These are phyloP conservation scores for Cinchona pubescens DNA, from an alignment of 257 asterid genomes.

Conservation along the genomic window DNA sequence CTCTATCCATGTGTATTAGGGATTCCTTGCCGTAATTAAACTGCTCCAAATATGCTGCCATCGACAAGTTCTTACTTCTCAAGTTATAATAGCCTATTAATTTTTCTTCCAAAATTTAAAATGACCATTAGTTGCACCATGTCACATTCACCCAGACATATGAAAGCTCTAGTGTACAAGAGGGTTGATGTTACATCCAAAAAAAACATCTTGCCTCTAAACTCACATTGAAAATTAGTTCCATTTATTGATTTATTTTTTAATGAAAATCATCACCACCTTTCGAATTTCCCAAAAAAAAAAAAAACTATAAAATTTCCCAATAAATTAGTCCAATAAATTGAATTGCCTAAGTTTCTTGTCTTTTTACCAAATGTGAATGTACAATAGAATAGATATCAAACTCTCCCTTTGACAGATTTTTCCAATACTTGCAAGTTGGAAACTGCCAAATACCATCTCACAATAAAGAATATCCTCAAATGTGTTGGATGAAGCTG, in stretches of 20 bases:
- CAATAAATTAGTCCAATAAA: background rate
- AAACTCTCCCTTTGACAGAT: background rate
- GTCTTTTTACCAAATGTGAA: background rate
- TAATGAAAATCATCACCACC: too few relatives aligned
- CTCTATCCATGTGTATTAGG: background rate
- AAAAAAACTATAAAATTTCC: background rate
- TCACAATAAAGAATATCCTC: background rate
- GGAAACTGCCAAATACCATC: background rate
- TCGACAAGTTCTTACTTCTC: background rate
- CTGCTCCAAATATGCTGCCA: background rate
- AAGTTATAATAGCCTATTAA: background rate
- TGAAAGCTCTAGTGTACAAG: background rate
- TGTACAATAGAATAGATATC: background rate
- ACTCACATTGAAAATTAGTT: too few relatives aligned
- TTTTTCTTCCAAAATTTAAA: background rate
- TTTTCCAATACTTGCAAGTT: background rate
- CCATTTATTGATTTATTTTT: too few relatives aligned
- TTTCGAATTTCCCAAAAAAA: too few relatives aligned
- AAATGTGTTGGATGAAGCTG: slow-evolving; percentile 3
- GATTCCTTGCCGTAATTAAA: background rate
- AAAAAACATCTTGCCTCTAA: too few relatives aligned
- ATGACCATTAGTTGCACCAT: background rate
- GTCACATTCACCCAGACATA: background rate
- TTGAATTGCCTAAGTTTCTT: background rate
- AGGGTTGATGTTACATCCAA: background rate